Evolutionary conservation across 1,139 yeast species (phyloP).

Genomic region (Petasospora fabianii): DNA sequence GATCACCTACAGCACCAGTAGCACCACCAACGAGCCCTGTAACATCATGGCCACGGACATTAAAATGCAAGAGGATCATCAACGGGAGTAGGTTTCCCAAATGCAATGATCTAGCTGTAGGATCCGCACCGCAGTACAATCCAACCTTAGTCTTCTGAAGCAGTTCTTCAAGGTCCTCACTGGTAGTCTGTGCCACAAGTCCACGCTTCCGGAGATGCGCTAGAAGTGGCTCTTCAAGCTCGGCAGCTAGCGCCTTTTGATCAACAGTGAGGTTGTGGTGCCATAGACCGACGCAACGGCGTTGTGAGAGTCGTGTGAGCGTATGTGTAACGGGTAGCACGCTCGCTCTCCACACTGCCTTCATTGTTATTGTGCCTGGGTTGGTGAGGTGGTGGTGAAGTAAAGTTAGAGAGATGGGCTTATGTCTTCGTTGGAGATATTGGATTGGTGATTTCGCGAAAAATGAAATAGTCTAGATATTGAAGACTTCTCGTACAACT

Average conservation of each 20-base stretch:
- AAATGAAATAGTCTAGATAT: too few species aligned
- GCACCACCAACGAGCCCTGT: slow-evolving; percentile 95
- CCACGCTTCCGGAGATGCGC: slow-evolving; percentile 31
- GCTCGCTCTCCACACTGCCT: slow-evolving; percentile 1
- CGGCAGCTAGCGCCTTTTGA: slow-evolving; percentile 19
- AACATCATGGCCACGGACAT: slow-evolving; percentile 77
- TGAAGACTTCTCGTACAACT: too few species aligned
- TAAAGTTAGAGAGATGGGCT: too few species aligned
- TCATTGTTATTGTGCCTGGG: slow-evolving; percentile 1
- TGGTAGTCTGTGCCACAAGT: slow-evolving; percentile 29
- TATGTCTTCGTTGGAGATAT: too few species aligned
- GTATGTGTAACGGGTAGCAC: background rate
- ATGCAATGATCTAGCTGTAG: slow-evolving; percentile 86
- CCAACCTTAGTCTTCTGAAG: slow-evolving; percentile 33
- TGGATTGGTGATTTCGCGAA: too few species aligned
- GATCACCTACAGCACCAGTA: slow-evolving; percentile 95
- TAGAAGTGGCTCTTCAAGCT: slow-evolving; percentile 24
- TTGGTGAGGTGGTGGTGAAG: background rate
- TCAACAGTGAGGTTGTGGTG: slow-evolving; percentile 17
- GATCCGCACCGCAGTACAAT: slow-evolving; percentile 94
- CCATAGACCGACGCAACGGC: slow-evolving; percentile 9
- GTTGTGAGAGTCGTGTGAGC: background rate
- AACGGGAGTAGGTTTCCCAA: slow-evolving; percentile 87
- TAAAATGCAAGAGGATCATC: slow-evolving; percentile 79
- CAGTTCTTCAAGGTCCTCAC: slow-evolving; percentile 27